Base-by-base conservation (phyloP, 352 stramenopile species). In the Phytopythium litorale region DNA sequence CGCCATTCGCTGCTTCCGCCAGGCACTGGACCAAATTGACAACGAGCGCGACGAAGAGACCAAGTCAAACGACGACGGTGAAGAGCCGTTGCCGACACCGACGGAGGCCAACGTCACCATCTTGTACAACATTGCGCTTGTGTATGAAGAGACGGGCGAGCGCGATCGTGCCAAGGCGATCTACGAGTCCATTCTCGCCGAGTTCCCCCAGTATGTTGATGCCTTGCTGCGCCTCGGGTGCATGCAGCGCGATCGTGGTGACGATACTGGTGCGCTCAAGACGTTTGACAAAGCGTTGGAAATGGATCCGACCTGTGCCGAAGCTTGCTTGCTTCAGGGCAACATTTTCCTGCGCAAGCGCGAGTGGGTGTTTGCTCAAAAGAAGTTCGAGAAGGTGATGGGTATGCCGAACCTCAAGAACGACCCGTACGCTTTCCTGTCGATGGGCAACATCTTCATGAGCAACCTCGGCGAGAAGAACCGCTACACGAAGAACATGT, bases 361-460 rank as follows among this genome's bases (percentile, higher is more conserved):
- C 54, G 96, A 98, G 75, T 99, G 96, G 96, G 89, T 87, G 45
- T 81, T 97, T 49, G 96, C 96, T 30, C 88, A 97, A 60, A 97
- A 97, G 72, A 94, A 97, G 48, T 98, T 93, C 58, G 90, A 98
- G 68, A 86, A 84, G 33, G 88, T 96, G 19, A 98, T 99, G 79
- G 89, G 93, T 33, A 97, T 98, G 71, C 89, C 95, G n/a, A 96
- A 94, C 63, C 71, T 98, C 37, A 97, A 97, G 62, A 97, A 98
- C 58, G 95, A 99, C 70, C 88, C 95, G 28, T 99, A 99, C 76
- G 94, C 97, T 12, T 97, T 98, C 73, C 76, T 99, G 21, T 97
- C 92, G 25, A 92, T 99, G 77, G 97, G 96, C 50, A 99, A 99
- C 62, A 98, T 99, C 62, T 99, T 98, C 71, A 99, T 99, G 87